Base-by-base conservation (phyloP, 805 yeast genomes). In the Candida takata region DNA sequence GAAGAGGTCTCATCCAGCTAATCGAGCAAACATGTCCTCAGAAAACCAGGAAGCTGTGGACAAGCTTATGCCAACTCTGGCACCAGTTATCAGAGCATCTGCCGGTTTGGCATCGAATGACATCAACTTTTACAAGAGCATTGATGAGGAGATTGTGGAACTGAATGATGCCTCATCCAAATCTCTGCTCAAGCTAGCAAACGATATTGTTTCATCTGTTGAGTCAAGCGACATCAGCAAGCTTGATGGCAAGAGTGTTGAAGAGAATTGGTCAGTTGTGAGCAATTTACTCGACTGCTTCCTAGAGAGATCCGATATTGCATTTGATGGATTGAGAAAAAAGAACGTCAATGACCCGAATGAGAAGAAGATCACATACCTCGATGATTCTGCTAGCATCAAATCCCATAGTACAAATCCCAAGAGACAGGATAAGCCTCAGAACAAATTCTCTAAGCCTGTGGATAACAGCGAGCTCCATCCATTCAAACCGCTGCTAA, bases 401-500 rank as follows among this genome's bases (percentile, higher is more conserved):
- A 35, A 36, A 9, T 17, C 37, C 18, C 47, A 48, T 26, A 20
- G 35, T 8, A 36, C 29, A 23, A 44, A 36, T 33, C 53, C 43
- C 5, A 56, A 45, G 41, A 59, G 65, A 29, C 57, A 75, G 15
- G 58, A 53, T 4, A 85, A 85, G 49, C 97, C 97, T 2, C 95
- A 87, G 54, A 37, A 64, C 3, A 46, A 58, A 7, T 90, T 90
- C 57, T 54, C 61, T 12, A 59, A 51, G 1, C 65, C 74, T 1
- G 65, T 86, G 7, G 86, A 87, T 52, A 86, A 86, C 53, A 61
- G 77, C 4, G 86, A 79, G 51, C 47, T 64, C 0, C 62, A 58
- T 13, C 95, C 97, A 1, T 92, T 90, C 62, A 74, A 63, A 48
- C 97, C 98, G 1, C 64, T 75, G 36, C 58, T 92, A 18, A 64